Conservation (phyloP, 805 yeast genomes). For the Wickerhamomyces rabaulensis region DNA sequence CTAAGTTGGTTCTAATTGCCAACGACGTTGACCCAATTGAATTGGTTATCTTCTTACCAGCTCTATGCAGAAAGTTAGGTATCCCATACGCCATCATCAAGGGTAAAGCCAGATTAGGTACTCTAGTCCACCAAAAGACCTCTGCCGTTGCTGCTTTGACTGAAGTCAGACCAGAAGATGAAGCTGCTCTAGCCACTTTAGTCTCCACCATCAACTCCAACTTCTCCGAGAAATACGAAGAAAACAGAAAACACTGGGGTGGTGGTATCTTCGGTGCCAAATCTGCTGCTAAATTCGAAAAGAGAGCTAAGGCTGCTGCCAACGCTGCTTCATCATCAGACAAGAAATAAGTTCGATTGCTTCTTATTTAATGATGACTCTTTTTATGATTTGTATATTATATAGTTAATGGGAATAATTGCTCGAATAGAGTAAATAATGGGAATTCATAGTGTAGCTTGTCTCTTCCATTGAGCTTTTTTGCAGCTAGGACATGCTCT, state of each 20-base stretch:
- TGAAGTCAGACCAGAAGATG: conserved; percentile 92
- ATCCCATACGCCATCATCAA: conserved; percentile 97
- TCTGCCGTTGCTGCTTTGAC: conserved; percentile 96
- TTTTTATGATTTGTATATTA: neutral
- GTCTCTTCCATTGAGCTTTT: too few relatives aligned
- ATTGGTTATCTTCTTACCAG: conserved; percentile 95
- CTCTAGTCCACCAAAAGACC: conserved; percentile 96
- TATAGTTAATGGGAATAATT: neutral
- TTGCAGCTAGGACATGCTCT: too few relatives aligned
- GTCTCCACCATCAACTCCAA: conserved; percentile 90
- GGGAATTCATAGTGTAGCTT: neutral
- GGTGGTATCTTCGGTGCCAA: conserved; percentile 98
- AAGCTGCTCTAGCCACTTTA: conserved; percentile 88
- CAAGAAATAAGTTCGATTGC: conserved; percentile 7
- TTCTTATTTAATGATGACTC: neutral
- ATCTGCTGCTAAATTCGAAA: conserved; percentile 73
- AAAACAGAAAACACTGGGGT: conserved; percentile 98
- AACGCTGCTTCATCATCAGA: conserved; percentile 7
- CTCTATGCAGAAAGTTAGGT: conserved; percentile 99
- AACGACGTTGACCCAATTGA: conserved; percentile 99
- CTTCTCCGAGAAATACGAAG: conserved; percentile 93
- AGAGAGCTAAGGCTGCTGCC: conserved; percentile 18
- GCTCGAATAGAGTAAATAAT: neutral
- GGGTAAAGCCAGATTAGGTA: conserved; percentile 98
- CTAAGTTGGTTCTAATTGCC: conserved; percentile 94